phyloP scores from a whole-genome alignment of 257 asterid species.

The Nicotiana attenuata region DNA sequence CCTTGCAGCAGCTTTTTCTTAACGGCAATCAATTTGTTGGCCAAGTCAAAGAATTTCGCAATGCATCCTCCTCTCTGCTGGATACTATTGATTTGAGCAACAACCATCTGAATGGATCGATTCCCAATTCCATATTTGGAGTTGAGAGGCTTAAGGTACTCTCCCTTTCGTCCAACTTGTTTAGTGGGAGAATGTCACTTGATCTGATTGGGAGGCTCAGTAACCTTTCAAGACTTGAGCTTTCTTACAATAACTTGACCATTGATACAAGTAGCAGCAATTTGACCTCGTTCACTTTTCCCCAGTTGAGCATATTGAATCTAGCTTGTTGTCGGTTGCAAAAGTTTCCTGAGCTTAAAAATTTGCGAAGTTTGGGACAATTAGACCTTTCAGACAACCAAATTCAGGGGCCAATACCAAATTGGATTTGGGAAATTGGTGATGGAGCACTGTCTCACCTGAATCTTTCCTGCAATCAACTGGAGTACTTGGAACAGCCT shows the following conservation, averaged over 20 bases:
- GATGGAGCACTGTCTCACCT: slow-evolving; percentile 17
- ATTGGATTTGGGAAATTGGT: slow-evolving; percentile 51
- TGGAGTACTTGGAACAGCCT: slow-evolving; percentile 36
- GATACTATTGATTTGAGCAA: slow-evolving; percentile 19
- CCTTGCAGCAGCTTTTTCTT: slow-evolving; percentile 25
- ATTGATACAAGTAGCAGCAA: slow-evolving; percentile 16
- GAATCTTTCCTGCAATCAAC: slow-evolving; percentile 40
- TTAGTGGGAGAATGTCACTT: slow-evolving; percentile 16
- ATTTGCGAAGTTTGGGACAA: slow-evolving; percentile 5
- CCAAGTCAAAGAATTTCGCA: background rate
- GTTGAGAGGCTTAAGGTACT: slow-evolving; percentile 15
- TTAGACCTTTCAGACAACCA: slow-evolving; percentile 50
- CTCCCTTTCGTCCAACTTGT: slow-evolving; percentile 26
- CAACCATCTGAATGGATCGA: slow-evolving; percentile 23
- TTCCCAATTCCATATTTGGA: slow-evolving; percentile 26
- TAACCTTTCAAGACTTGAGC: slow-evolving; percentile 43
- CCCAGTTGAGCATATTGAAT: slow-evolving; percentile 24
- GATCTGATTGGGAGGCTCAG: slow-evolving; percentile 15
- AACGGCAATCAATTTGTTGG: slow-evolving; percentile 27
- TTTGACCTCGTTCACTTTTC: slow-evolving; percentile 12
- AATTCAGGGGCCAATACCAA: slow-evolving; percentile 39
- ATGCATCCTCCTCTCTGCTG: background rate
- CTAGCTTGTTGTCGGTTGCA: slow-evolving; percentile 50
- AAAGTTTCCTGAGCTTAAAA: slow-evolving; percentile 31
- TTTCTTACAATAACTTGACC: slow-evolving; percentile 45